A percentile compares a stretch with the other conserved stretches of the same genome.
Conservation (phyloP, 805 yeast species). For the Kuraishia borneana region DNA sequence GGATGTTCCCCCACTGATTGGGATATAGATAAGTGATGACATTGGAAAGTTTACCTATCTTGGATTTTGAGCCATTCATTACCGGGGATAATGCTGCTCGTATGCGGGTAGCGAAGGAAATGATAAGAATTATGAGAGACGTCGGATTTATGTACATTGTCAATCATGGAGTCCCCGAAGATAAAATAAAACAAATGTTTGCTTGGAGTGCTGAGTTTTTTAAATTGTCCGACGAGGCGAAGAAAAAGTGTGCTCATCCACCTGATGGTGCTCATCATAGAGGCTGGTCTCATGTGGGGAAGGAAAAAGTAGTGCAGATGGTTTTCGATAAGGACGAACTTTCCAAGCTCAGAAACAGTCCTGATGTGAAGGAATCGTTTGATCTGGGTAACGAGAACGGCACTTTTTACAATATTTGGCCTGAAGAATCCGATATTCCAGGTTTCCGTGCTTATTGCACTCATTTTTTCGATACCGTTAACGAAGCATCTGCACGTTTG, state of each 20-base stretch:
- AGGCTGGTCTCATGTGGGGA: constrained; percentile 15
- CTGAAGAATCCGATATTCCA: constrained; percentile 12
- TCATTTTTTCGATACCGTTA: constrained; percentile 7
- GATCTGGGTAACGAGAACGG: constrained; percentile 12
- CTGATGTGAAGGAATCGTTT: constrained; percentile 17
- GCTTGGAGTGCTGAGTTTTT: constrained; percentile 13
- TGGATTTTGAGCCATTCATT: constrained; percentile 16
- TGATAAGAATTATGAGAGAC: constrained; percentile 13
- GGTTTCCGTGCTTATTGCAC: constrained; percentile 12
- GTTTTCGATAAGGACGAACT: constrained; percentile 11
- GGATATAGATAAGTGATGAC: no score
- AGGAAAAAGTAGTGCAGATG: constrained; percentile 17
- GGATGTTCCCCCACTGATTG: no score
- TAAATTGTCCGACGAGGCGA: constrained; percentile 3
- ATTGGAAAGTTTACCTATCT: no score
- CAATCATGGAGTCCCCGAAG: constrained; percentile 17
- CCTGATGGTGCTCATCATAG: constrained; percentile 14
- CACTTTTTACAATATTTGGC: constrained; percentile 14
- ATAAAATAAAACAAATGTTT: constrained; percentile 11
- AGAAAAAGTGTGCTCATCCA: constrained; percentile 16
- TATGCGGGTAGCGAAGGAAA: constrained; percentile 11
- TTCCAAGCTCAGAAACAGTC: constrained; percentile 9
- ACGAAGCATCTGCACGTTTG: constrained; percentile 12
- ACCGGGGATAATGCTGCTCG: constrained; percentile 13
- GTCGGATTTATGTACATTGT: constrained; percentile 19